Evolutionary conservation across 2,329 filamentous ascomycete genomes (phyloP).

Genomic region (Aspergillus hortae): DNA sequence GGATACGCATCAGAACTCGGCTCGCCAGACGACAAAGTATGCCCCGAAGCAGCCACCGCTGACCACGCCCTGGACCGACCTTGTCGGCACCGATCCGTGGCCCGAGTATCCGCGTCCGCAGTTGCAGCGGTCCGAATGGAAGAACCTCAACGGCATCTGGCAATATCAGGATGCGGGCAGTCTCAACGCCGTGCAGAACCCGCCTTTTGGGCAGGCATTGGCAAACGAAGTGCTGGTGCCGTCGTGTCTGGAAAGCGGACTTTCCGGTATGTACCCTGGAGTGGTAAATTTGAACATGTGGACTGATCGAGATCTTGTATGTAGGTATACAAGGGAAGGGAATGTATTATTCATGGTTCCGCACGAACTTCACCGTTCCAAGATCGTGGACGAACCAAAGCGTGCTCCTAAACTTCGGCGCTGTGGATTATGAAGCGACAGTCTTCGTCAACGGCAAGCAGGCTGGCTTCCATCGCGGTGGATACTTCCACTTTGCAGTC

Average conservation of each 20-base stretch:
- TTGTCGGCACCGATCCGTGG: conserved; percentile 48
- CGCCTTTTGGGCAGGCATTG: conserved; percentile 45
- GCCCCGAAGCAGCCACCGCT: conserved; percentile 39
- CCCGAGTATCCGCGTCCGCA: conserved; percentile 49
- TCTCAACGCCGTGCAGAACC: conserved; percentile 37
- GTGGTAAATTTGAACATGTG: not conserved
- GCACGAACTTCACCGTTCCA: conserved; percentile 48
- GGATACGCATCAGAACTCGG: not conserved
- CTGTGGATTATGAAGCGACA: conserved; percentile 50
- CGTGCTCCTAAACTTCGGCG: conserved; percentile 48
- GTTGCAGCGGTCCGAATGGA: conserved; percentile 46
- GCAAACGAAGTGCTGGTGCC: conserved; percentile 48
- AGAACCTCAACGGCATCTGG: conserved; percentile 50
- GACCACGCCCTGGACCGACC: conserved; percentile 44
- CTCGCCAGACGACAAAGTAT: conserved; percentile 27
- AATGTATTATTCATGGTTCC: conserved; percentile 46
- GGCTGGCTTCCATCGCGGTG: conserved; percentile 55
- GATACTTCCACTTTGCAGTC: conserved; percentile 60
- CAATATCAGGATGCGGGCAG: conserved; percentile 41
- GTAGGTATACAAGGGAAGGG: conserved; percentile 36
- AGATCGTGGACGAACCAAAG: conserved; percentile 40
- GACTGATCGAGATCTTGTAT: not conserved
- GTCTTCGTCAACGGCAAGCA: conserved; percentile 57
- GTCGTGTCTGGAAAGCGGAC: conserved; percentile 53
- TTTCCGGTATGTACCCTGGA: conserved; percentile 39